Evolutionary conservation across 148 eudicot species (phyloP).

Genomic region (Rhododendron molle): DNA sequence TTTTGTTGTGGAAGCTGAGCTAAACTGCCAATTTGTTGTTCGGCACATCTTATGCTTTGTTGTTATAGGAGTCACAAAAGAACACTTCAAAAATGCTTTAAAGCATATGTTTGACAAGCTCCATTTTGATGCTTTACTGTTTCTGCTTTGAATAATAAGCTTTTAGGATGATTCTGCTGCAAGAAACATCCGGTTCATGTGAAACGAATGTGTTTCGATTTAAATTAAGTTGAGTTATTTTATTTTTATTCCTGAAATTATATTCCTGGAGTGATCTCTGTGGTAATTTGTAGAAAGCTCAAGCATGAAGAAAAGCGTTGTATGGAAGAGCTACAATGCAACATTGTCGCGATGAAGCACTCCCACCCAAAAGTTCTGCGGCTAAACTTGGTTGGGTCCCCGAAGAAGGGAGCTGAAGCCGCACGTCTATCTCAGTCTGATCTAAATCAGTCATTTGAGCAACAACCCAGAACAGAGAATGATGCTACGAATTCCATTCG

Average conservation of each 20-base stretch:
- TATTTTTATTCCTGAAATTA: conserved; percentile 4
- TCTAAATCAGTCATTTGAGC: conserved; percentile 27
- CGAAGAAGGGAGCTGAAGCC: conserved; percentile 45
- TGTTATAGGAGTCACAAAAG: background rate
- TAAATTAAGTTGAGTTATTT: conserved; percentile 1
- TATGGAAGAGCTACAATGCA: conserved; percentile 92
- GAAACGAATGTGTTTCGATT: background rate
- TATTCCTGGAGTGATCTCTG: background rate
- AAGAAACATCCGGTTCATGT: background rate
- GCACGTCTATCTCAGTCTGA: conserved; percentile 28
- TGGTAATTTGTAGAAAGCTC: conserved; percentile 51
- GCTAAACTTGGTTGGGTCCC: conserved; percentile 68
- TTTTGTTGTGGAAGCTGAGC: background rate
- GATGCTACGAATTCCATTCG: conserved; percentile 26
- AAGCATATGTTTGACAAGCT: background rate
- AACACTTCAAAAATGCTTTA: background rate
- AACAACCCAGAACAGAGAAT: conserved; percentile 18
- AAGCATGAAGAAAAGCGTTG: conserved; percentile 81
- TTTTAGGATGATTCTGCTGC: background rate
- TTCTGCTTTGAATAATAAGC: background rate
- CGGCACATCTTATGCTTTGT: background rate
- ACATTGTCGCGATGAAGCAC: conserved; percentile 76
- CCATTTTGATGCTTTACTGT: background rate
- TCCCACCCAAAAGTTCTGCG: conserved; percentile 79
- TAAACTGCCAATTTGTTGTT: background rate